Percentiles rank a stretch among this genome's conserved stretches.
Evolutionary conservation across 1,139 yeast genomes (phyloP).

Genomic region (Protomyces gravidus): DNA sequence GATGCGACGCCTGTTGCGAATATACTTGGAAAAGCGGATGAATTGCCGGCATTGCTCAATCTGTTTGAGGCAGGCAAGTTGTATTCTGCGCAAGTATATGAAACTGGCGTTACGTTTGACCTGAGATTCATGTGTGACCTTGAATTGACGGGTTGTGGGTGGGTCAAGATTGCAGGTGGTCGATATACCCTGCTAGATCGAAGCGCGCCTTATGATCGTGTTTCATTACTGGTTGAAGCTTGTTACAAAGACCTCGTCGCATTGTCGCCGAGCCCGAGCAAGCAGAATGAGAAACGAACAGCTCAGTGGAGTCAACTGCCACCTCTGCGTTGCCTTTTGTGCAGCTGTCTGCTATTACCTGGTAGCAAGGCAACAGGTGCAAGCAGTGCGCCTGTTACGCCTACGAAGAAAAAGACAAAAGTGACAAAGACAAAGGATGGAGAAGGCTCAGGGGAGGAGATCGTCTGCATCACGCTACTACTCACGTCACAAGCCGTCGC

Average conservation of each 20-base stretch:
- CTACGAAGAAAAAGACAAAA: slow-evolving; percentile 2
- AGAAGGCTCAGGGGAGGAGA: neutral
- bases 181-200: neutral
- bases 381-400: neutral
- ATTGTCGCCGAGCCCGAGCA: slow-evolving; percentile 12
- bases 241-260: neutral
- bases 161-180: slow-evolving; percentile 5
- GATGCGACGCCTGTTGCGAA: slow-evolving; percentile 12
- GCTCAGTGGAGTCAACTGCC: slow-evolving; percentile 12
- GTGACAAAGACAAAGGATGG: slow-evolving; percentile 3
- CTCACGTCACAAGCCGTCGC: neutral
- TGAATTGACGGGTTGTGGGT: slow-evolving; percentile 22
- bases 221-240: slow-evolving; percentile 5
- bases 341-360: slow-evolving; percentile 2
- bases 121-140: slow-evolving; percentile 19
- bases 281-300: slow-evolving; percentile 15
- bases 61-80: slow-evolving; percentile 13
- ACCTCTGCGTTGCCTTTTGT: slow-evolving; percentile 8
- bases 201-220: slow-evolving; percentile 5
- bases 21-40: slow-evolving; percentile 19
- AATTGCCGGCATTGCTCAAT: slow-evolving; percentile 16
- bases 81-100: slow-evolving; percentile 20
- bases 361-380: neutral
- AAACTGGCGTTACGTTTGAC: slow-evolving; percentile 18
- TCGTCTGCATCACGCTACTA: neutral